phyloP scores from a whole-genome alignment of 2,329 filamentous ascomycete genomes.

The Huntiella savannae region DNA sequence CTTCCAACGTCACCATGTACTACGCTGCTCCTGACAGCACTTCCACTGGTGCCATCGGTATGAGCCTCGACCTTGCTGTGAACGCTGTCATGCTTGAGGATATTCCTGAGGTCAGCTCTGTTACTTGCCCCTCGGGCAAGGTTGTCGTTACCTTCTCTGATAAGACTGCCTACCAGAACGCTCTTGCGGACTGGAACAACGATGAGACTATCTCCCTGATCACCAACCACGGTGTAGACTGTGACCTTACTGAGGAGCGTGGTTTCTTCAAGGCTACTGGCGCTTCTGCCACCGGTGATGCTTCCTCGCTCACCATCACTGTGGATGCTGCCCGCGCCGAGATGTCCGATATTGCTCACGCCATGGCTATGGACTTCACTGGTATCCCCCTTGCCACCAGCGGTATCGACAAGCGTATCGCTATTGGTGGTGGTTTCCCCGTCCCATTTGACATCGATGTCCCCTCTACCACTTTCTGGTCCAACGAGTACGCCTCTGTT shows the following conservation, averaged over 20 bases:
- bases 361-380: conserved; percentile 15
- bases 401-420: conserved; percentile 11
- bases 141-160: conserved; percentile 13
- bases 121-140: conserved; percentile 12
- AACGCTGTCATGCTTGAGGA: conserved; percentile 14
- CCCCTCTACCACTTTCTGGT: conserved; percentile 14
- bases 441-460: neutral
- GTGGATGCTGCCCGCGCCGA: conserved; percentile 18
- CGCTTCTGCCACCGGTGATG: conserved; percentile 13
- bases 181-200: conserved; percentile 12
- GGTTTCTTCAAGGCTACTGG: conserved; percentile 20
- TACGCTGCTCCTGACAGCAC: conserved; percentile 13
- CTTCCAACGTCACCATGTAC: conserved; percentile 6
- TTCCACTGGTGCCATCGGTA: conserved; percentile 13
- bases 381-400: conserved; percentile 13
- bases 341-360: conserved; percentile 16
- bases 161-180: conserved; percentile 11
- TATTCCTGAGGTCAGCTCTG: conserved; percentile 12
- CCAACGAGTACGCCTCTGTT: conserved; percentile 18
- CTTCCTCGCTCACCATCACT: conserved; percentile 14
- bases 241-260: conserved; percentile 21
- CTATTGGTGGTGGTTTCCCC: neutral
- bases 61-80: conserved; percentile 13
- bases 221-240: conserved; percentile 24
- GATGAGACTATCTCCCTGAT: conserved; percentile 19